Conservation (phyloP, 176 grass and related monocot species). For the Urochloa ruziziensis region DNA sequence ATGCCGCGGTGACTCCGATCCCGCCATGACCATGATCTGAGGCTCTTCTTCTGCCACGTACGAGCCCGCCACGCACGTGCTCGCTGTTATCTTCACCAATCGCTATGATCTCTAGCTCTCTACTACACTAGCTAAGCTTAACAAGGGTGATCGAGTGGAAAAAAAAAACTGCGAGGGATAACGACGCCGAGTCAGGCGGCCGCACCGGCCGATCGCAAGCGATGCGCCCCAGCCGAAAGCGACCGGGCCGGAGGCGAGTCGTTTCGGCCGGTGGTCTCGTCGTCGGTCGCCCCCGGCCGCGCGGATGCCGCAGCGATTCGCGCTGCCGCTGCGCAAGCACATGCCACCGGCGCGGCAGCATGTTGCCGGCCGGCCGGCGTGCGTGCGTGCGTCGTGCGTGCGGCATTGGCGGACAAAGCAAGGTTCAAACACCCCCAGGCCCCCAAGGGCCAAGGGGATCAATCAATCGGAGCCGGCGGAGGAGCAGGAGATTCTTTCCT, state of each 20-base stretch:
- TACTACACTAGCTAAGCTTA: no score
- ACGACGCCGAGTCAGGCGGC: background rate
- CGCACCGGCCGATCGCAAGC: no score
- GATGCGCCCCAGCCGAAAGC: no score
- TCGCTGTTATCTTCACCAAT: no score
- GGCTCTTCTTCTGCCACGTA: no score
- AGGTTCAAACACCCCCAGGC: background rate
- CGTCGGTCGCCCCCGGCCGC: background rate
- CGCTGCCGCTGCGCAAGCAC: conserved; percentile 41
- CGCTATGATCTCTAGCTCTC: no score
- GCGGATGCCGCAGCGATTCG: conserved; percentile 37
- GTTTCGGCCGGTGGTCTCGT: background rate
- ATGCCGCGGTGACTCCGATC: no score
- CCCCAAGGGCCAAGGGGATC: background rate
- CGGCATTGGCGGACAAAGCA: background rate
- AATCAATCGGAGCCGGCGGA: background rate
- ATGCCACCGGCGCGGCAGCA: background rate
- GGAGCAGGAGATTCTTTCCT: conserved; percentile 1
- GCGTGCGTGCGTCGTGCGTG: background rate
- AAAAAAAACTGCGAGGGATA: background rate
- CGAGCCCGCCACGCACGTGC: no score
- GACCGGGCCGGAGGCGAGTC: no score
- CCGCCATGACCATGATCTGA: no score
- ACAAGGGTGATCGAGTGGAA: no score
- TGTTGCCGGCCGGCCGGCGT: no score